A percentile compares a stretch with the other conserved stretches of the same genome.
Evolutionary conservation across 495 filamentous ascomycete genomes (phyloP).

Genomic region (Geoglossum glabrum): DNA sequence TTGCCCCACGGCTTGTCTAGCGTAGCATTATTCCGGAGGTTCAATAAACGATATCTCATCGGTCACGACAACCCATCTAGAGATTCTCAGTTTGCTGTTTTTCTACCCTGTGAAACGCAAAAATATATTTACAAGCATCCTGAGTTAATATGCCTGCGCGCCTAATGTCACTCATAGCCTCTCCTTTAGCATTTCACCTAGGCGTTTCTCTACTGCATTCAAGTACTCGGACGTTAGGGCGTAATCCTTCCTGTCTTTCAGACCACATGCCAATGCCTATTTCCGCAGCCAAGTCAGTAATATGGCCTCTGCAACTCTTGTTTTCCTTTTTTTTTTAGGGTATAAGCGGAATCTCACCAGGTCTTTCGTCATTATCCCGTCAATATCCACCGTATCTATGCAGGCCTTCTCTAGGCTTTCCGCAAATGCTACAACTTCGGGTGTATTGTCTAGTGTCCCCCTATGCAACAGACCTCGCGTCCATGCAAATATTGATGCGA

Average conservation of each 20-base stretch:
- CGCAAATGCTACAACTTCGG: slow-evolving; percentile 73
- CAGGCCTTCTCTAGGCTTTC: slow-evolving; percentile 87
- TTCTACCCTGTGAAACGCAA: not conserved
- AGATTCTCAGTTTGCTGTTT: not conserved
- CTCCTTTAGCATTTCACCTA: slow-evolving; percentile 45
- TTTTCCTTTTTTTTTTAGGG: not conserved
- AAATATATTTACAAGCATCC: not conserved
- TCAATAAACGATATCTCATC: not conserved
- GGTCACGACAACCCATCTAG: not conserved
- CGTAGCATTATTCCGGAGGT: not conserved
- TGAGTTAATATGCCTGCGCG: not conserved
- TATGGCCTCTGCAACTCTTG: no score
- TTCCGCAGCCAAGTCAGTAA: not conserved
- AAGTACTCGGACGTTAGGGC: slow-evolving; percentile 81
- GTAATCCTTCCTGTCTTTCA: slow-evolving; percentile 59
- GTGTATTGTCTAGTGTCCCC: slow-evolving; percentile 73
- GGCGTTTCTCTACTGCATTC: slow-evolving; percentile 66
- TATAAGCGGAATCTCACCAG: slow-evolving; percentile 18
- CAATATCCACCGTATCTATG: slow-evolving; percentile 75
- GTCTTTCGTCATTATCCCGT: slow-evolving; percentile 98
- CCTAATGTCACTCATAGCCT: slow-evolving; percentile 16
- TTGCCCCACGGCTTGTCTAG: no score
- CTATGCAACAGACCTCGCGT: slow-evolving; percentile 86
- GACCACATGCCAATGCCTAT: slow-evolving; percentile 62
- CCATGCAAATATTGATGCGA: slow-evolving; percentile 97